Percentiles rank a stretch among this genome's conserved stretches.
Conservation (phyloP, 306 rosid species). For the Lagenaria siceraria region DNA sequence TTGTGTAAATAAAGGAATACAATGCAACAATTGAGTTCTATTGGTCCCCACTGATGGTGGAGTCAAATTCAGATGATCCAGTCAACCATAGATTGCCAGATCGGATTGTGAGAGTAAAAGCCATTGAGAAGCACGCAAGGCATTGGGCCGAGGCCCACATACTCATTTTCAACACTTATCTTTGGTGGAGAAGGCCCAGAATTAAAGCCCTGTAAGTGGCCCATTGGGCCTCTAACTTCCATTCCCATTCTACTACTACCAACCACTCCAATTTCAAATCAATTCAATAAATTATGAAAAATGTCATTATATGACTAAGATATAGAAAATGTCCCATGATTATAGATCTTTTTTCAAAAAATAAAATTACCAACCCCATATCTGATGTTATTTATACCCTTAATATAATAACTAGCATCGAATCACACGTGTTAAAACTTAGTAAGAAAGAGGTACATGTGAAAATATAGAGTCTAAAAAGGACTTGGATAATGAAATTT, state of each 20-base stretch:
- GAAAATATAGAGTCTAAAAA: too few species aligned
- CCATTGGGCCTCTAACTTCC: neutral
- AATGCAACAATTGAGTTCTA: slow-evolving; percentile 66
- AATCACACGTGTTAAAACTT: too few species aligned
- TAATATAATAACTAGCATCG: too few species aligned
- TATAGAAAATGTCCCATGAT: neutral
- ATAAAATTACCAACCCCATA: too few species aligned
- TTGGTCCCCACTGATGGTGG: slow-evolving; percentile 79
- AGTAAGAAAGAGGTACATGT: too few species aligned
- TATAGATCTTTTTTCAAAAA: too few species aligned
- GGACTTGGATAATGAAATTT: too few species aligned
- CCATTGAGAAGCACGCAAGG: slow-evolving; percentile 68
- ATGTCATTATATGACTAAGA: too few species aligned
- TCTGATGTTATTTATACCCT: too few species aligned
- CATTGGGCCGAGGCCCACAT: slow-evolving; percentile 58
- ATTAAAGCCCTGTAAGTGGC: slow-evolving; percentile 19
- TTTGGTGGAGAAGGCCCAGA: slow-evolving; percentile 78
- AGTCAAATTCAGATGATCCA: slow-evolving; percentile 76
- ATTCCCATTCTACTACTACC: neutral
- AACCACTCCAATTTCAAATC: neutral
- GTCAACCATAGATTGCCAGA: slow-evolving; percentile 55
- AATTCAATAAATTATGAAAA: neutral
- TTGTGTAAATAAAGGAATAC: slow-evolving; percentile 39
- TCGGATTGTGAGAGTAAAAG: slow-evolving; percentile 47
- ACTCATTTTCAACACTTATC: slow-evolving; percentile 57